Percentiles rank a stretch among this genome's conserved stretches.
Conservation (phyloP, 2,329 filamentous ascomycete species). For the Botryotinia convoluta region DNA sequence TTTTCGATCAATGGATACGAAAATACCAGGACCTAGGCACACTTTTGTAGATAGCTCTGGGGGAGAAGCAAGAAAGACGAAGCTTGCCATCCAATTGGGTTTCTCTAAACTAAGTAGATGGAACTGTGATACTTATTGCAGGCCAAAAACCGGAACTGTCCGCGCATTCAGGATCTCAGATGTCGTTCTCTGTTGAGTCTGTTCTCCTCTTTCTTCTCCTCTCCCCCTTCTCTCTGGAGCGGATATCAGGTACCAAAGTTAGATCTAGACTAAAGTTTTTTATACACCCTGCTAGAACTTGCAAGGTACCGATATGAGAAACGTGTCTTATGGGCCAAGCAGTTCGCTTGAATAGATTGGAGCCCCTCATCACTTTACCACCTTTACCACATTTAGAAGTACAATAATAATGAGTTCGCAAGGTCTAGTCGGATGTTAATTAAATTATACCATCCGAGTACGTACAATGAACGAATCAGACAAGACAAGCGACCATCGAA, state of each 20-base stretch:
- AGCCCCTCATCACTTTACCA: neutral
- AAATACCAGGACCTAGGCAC: neutral
- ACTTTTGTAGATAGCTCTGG: neutral
- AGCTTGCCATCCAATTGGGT: neutral
- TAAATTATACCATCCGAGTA: neutral
- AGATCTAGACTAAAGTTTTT: neutral
- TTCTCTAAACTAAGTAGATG: neutral
- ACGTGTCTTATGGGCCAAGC: neutral
- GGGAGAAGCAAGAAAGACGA: constrained; percentile 4
- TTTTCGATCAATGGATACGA: neutral
- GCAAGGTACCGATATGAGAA: constrained; percentile 1
- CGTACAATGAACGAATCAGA: neutral
- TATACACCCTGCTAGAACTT: neutral
- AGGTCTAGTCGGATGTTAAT: neutral
- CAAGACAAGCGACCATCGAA: neutral
- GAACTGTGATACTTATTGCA: constrained; percentile 3
- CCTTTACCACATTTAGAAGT: neutral
- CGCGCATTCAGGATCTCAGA: neutral
- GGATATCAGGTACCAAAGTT: neutral
- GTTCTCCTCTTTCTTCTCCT: neutral
- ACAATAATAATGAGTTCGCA: neutral
- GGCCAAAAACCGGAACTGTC: neutral
- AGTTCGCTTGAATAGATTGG: neutral
- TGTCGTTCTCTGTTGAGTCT: neutral
- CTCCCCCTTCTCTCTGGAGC: neutral